Base-by-base conservation (phyloP, 2,329 filamentous ascomycete genomes). In the Alternaria incomplexa region DNA sequence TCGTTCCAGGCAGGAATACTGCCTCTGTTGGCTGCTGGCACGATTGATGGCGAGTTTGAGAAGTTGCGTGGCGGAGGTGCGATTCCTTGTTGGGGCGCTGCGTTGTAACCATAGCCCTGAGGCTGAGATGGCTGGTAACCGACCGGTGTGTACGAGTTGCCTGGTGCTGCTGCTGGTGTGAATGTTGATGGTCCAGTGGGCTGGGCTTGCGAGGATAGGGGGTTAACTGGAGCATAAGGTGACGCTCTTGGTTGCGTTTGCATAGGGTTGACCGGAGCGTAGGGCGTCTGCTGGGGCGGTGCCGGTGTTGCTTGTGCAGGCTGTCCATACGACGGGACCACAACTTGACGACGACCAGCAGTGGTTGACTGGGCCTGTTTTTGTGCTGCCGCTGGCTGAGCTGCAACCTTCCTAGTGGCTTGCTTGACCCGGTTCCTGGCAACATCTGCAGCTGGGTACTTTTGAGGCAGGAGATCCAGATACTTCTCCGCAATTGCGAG, bases 1-100 rank as follows among this genome's bases (percentile, higher is more conserved):
- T 99, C 96, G 72, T 99, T 99, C 96, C 96, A 99, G 71, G 92
- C 91, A 26, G 90, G 88, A 66, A 90, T 90, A 67, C 91, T 90
- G 75, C 89, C 90, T 61, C 88, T 84, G 74, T 88, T 89, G 10
- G 92, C 88, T 17, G 92, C 88, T 22, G 93, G 90, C 36, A 74
- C 52, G 15, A 83, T 80, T 23, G 86, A 85, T 12, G 87, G 85
- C 15, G 92, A 90, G n/a, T 90, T 87, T 36, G 88, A 89, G 25
- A 87, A 85, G 64, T 88, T 89, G 65, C 91, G 88, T 56, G 89
- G 89, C 61, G 88, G 88, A 44, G 88, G 89, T 28, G 86, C 85
- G 51, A 87, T 77, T 44, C 76, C 73, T 68, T 68, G 81, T 74
- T 80, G 80, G 61, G 78, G 82, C 61, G 71, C 83, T 69, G 78